Evolutionary conservation across 2,329 filamentous ascomycete species (phyloP), one percentile per base, ranked within the genome.

Genomic region (Epichloe brachyelytri): DNA sequence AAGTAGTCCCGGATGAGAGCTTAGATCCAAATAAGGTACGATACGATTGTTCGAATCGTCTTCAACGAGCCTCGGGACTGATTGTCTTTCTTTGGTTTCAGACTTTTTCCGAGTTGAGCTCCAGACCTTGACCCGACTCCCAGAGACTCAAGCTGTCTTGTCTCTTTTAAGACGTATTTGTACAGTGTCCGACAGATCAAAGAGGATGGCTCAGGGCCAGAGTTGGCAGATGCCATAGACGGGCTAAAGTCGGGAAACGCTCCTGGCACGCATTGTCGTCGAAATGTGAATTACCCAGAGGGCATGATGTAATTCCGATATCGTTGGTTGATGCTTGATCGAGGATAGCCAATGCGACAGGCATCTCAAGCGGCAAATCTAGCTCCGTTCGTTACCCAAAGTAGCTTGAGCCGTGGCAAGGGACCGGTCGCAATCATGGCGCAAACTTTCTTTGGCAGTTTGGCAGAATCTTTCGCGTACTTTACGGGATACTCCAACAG

Each of bases 91-190:
- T 46, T 33, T n/a, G 5, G 19, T 22, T 46, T 20, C 44, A 71
- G 67, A 60, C 67, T 6, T 61, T 46, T 54, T 74, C 5, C 67
- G 74, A 26, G 69, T 73, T 33, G 76, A 80, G 59, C 63, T 77
- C 14, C 76, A 80, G 57, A 75, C 74, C 0, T 55, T 79, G 33
- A 74, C 68, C 1, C 67, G 76, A 1, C 65, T 79, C 7, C 75
- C 75, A 0, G 57, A 65, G 51, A 74, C 71, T 0, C 59, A 60
- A 3, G 71, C 72, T 0, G 60, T 79, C 2, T 58, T 79, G 12
- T 79, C 59, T 75, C 74, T 10, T 77, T 79, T 65, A 78, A 79
- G 63, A 78, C 76, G 0, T 77, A 77, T 52, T 52, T 77, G 15
- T 78, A 77, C 47, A 69, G 71, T 0, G 53, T 79, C 0, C 53